Evolutionary conservation across 2,329 filamentous ascomycete genomes (phyloP).

Genomic region (Plectosphaerella cucumerina): DNA sequence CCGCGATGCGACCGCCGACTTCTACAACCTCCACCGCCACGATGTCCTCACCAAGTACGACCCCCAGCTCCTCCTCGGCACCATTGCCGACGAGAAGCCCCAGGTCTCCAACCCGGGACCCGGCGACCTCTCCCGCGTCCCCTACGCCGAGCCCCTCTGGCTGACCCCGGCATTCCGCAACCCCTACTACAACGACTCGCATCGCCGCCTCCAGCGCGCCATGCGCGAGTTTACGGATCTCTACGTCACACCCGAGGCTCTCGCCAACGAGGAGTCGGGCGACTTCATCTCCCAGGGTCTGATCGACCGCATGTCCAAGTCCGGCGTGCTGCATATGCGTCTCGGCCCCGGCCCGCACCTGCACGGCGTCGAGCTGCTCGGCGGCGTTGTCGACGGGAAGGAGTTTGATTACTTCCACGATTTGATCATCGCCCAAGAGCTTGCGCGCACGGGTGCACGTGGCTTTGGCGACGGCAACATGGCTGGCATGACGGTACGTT

Average conservation of each 20-base stretch:
- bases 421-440: constrained; percentile 70
- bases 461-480: constrained; percentile 87
- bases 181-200: constrained; percentile 77
- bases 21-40: constrained; percentile 90
- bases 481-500: constrained; percentile 66
- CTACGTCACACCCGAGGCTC: constrained; percentile 69
- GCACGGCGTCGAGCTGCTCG: constrained; percentile 64
- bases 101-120: constrained; percentile 65
- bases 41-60: constrained; percentile 82
- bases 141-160: constrained; percentile 85
- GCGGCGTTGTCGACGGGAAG: constrained; percentile 67
- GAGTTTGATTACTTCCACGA: constrained; percentile 90
- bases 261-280: constrained; percentile 70
- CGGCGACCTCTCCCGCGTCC: constrained; percentile 72
- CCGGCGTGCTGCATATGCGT: constrained; percentile 74
- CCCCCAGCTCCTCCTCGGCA: constrained; percentile 66
- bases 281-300: constrained; percentile 67
- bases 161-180: constrained; percentile 70
- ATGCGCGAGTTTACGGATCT: constrained; percentile 69
- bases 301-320: constrained; percentile 73
- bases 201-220: constrained; percentile 63
- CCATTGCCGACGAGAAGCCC: constrained; percentile 68
- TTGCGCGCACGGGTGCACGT: constrained; percentile 63
- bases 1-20: constrained; percentile 74
- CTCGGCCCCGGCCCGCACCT: constrained; percentile 80